Evolutionary conservation across 2,329 filamentous ascomycete species (phyloP).

Genomic region (Rutstroemia sp.): DNA sequence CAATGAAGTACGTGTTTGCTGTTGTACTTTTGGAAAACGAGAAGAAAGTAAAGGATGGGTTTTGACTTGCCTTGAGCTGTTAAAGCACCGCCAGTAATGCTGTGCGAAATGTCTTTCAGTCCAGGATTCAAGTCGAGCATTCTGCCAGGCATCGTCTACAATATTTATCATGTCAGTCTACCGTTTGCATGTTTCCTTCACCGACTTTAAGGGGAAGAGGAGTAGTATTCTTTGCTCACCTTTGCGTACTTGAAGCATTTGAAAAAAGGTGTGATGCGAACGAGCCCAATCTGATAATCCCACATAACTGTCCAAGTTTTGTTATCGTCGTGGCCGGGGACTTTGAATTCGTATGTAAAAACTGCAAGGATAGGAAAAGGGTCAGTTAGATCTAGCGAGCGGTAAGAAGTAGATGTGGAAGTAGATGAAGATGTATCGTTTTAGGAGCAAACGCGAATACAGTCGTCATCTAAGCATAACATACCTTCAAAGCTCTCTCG

Average conservation of each 20-base stretch:
- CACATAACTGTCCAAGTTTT: slow-evolving; percentile 76
- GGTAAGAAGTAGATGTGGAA: too few species aligned
- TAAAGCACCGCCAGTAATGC: slow-evolving; percentile 88
- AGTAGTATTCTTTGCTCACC: slow-evolving; percentile 41
- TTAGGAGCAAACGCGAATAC: neutral
- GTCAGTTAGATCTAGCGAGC: neutral
- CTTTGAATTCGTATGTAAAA: slow-evolving; percentile 75
- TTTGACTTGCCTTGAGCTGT: slow-evolving; percentile 67
- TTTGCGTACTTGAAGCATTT: slow-evolving; percentile 84
- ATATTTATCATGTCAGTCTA: neutral
- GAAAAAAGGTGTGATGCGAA: slow-evolving; percentile 91
- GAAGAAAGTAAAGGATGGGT: neutral
- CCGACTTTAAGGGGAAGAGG: too few species aligned
- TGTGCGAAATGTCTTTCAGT: slow-evolving; percentile 82
- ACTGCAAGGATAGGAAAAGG: slow-evolving; percentile 43
- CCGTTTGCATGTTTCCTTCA: neutral
- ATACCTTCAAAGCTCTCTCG: slow-evolving; percentile 83
- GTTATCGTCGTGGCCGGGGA: slow-evolving; percentile 60
- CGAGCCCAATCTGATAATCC: slow-evolving; percentile 93
- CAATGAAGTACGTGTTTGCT: neutral
- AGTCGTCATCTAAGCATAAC: slow-evolving; percentile 16
- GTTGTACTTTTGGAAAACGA: neutral
- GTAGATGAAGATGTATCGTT: neutral
- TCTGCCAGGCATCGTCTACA: slow-evolving; percentile 78
- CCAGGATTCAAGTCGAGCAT: slow-evolving; percentile 73